A percentile compares a stretch with the other conserved stretches of the same genome.
Evolutionary conservation across 2,329 filamentous ascomycete species (phyloP).

Genomic region (Penicillium vulpinum): DNA sequence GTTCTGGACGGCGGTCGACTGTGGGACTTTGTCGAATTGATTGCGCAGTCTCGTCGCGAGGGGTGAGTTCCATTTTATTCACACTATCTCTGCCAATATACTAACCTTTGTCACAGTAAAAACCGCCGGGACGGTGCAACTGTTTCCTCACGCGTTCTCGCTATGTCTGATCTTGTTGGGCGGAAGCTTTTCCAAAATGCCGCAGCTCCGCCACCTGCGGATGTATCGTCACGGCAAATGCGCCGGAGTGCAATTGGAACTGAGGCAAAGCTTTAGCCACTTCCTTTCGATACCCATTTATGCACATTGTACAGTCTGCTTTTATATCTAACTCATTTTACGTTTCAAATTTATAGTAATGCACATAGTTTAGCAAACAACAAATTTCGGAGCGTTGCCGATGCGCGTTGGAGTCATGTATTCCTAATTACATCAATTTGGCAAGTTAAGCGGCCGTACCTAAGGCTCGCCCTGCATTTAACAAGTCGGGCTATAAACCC

Average conservation of each 20-base stretch:
- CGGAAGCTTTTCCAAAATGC: constrained; percentile 60
- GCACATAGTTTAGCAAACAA: not conserved
- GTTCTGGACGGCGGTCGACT: constrained; percentile 72
- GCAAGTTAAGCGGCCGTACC: too few relatives aligned
- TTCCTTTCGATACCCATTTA: constrained; percentile 3
- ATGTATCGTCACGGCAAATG: constrained; percentile 38
- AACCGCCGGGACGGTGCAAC: constrained; percentile 91
- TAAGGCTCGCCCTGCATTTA: too few relatives aligned
- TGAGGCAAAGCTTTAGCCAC: constrained; percentile 32
- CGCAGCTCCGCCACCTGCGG: constrained; percentile 25
- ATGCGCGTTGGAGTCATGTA: too few relatives aligned
- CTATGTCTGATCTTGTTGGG: constrained; percentile 73
- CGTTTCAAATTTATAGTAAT: not conserved
- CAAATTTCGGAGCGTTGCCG: too few relatives aligned
- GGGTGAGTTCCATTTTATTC: constrained; percentile 51
- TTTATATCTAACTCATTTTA: not conserved
- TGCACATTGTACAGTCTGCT: not conserved
- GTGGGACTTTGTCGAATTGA: constrained; percentile 90
- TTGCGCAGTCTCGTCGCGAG: constrained; percentile 78
- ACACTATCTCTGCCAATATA: not conserved
- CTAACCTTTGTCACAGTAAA: constrained; percentile 56
- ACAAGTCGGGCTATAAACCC: too few relatives aligned
- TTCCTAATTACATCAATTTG: too few relatives aligned
- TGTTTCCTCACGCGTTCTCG: constrained; percentile 77
- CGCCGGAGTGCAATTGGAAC: constrained; percentile 41